Evolutionary conservation across 148 eudicot genomes (phyloP).

Genomic region (Pouteria glomerata): DNA sequence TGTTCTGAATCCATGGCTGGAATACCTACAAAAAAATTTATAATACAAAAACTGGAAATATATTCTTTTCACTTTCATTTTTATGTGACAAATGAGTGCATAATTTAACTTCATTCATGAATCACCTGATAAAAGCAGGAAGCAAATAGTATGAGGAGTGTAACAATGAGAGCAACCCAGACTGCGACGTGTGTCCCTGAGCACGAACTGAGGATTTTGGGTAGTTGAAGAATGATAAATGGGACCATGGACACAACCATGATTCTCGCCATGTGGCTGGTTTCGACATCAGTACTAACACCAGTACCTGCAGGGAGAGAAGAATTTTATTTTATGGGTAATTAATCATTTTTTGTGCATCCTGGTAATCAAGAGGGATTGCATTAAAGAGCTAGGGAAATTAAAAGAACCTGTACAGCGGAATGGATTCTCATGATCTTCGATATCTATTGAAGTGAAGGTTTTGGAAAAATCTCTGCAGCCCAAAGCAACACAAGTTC

Average conservation of each 20-base stretch:
- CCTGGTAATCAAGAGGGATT: too few species aligned
- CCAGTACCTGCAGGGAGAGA: conserved; percentile 17
- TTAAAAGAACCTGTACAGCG: not conserved
- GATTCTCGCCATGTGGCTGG: conserved; percentile 34
- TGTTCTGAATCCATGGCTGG: conserved; percentile 34
- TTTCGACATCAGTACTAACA: conserved; percentile 29
- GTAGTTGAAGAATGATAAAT: conserved; percentile 19
- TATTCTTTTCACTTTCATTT: not conserved
- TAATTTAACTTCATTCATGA: too few species aligned
- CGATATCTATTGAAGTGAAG: not conserved
- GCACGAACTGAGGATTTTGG: conserved; percentile 13
- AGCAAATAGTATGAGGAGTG: conserved; percentile 18
- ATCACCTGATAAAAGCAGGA: conserved; percentile 31
- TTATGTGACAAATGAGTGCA: too few species aligned
- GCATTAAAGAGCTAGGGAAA: too few species aligned
- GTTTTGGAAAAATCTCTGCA: conserved; percentile 22
- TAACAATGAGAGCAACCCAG: conserved; percentile 23
- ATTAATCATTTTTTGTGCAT: not conserved
- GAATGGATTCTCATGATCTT: not conserved
- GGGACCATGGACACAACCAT: conserved; percentile 21
- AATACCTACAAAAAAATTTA: conserved; percentile 21
- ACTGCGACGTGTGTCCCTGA: conserved; percentile 13
- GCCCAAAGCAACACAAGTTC: conserved; percentile 21
- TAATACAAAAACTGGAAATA: not conserved
- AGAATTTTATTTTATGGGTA: not conserved